These are phyloP conservation scores for Ophiocordyceps unilateralis DNA, from an alignment of 2,329 filamentous ascomycete genomes.

Conservation along the genomic window DNA sequence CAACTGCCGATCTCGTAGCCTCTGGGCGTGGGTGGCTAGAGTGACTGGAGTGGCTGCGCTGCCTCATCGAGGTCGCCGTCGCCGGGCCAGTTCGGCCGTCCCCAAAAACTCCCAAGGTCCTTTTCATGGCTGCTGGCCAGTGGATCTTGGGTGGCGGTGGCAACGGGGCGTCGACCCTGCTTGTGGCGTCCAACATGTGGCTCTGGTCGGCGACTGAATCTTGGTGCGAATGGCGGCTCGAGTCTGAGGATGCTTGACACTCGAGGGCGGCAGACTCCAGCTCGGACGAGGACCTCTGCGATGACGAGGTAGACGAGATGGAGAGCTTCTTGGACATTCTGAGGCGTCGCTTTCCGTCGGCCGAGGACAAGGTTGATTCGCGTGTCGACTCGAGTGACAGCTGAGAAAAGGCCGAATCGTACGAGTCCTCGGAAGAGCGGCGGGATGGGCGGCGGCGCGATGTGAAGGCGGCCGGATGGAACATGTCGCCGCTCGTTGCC, in stretches of 20 bases:
- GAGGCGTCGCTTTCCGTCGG: not conserved
- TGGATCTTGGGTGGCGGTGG: not conserved
- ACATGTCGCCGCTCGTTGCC: not conserved
- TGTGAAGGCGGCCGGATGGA: not conserved
- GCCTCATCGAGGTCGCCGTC: not conserved
- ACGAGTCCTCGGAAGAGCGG: slow-evolving; percentile 1
- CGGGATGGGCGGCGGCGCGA: not conserved
- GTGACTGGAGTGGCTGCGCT: not conserved
- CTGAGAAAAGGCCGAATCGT: not conserved
- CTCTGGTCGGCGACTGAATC: not conserved
- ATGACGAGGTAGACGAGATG: slow-evolving; percentile 1
- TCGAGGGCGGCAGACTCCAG: not conserved
- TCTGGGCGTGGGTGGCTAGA: not conserved
- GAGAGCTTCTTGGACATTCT: slow-evolving; percentile 1
- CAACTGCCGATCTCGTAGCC: not conserved
- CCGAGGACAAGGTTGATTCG: not conserved
- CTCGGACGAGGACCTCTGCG: not conserved
- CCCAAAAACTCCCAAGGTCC: slow-evolving; percentile 1
- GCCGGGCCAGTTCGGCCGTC: not conserved
- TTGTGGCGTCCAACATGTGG: not conserved
- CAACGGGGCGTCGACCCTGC: not conserved
- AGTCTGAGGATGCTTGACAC: not conserved
- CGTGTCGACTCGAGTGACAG: not conserved
- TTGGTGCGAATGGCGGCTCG: not conserved
- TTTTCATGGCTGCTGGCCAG: not conserved